Evolutionary conservation across 2,329 filamentous ascomycete genomes (phyloP), one percentile per base, ranked within the genome.

Genomic region (Plectosphaerella plurivora): DNA sequence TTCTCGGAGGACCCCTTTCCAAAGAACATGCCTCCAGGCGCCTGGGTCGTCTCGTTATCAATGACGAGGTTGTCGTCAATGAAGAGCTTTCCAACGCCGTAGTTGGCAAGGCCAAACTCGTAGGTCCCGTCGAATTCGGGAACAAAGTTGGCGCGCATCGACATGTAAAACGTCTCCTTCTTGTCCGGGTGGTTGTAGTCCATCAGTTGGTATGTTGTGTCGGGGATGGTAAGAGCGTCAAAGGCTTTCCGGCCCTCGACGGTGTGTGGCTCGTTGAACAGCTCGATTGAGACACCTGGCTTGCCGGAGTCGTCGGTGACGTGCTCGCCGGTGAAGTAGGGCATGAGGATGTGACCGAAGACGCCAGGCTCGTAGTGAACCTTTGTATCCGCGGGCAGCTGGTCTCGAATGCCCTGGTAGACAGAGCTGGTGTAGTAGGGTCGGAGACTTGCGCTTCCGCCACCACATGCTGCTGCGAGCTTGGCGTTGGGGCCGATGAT

Each of bases 401-500:
- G 52, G 18, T 63, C 61, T 6, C 58, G 57, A 35, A 69, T 62
- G 16, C 60, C 65, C 33, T 69, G 59, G 15, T 59, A 63, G 2
- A 63, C 60, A 1, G 64, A 63, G n/a, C 61, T 59, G 4, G 62
- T 58, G 41, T 67, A 66, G 36, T 68, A 66, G 3, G 67, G 61
- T 1, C 57, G 55, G 3, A 69, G 52, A 8, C 58, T 61, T 1
- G 68, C 66, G 39, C 61, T 64, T 8, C 68, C 68, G 0, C 68
- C 68, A 8, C 68, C 68, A 36, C 59, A 63, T 5, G 61, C 60
- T 4, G 59, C 57, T 3, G 63, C 50, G 10, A 59, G 64, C 47
- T 74, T 77, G 15, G 78, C 69, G 51, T 82, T 81, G n/a, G 77
- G 77, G 3, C 78, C 79, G 51, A 82, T 80, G 11, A 82, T 28